A percentile compares a stretch with the other conserved stretches of the same genome.
Evolutionary conservation across 352 stramenopile species (phyloP).

Genomic region (Globisporangium iwayamae): DNA sequence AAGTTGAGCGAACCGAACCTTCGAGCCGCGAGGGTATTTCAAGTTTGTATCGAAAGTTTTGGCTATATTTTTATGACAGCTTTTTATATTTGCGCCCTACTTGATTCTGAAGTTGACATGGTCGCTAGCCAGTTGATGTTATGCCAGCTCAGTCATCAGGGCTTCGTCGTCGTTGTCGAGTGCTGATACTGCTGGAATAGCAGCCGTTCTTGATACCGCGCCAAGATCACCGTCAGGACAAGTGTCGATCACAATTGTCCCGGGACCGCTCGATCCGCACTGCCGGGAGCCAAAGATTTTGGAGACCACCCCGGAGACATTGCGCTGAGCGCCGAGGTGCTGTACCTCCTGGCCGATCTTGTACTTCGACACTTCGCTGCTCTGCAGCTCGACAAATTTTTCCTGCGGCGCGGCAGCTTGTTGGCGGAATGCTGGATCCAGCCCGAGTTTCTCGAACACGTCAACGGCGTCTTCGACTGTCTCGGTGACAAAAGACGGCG

Average conservation of each 20-base stretch:
- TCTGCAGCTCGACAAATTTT: constrained; percentile 74
- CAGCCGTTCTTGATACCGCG: background rate
- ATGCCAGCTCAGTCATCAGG: constrained; percentile 8
- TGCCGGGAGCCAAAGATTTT: constrained; percentile 71
- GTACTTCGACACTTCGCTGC: constrained; percentile 81
- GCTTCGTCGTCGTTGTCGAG: constrained; percentile 10
- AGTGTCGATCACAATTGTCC: constrained; percentile 74
- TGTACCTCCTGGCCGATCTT: constrained; percentile 49
- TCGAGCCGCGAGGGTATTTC: background rate
- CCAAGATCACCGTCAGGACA: constrained; percentile 13
- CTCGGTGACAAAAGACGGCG: constrained; percentile 76
- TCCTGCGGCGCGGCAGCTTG: constrained; percentile 28
- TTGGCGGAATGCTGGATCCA: constrained; percentile 39
- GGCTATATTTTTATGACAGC: constrained; percentile 7
- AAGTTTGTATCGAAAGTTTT: constrained; percentile 6
- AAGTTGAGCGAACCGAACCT: constrained; percentile 10
- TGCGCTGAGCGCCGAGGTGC: constrained; percentile 41
- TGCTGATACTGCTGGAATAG: background rate
- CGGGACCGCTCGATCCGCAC: constrained; percentile 60
- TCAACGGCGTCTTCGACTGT: constrained; percentile 59
- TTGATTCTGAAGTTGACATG: constrained; percentile 1
- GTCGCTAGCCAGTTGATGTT: constrained; percentile 2
- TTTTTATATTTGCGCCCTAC: background rate
- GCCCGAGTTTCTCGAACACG: constrained; percentile 44
- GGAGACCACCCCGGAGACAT: constrained; percentile 56